Evolutionary conservation across 805 yeast species (phyloP), one percentile per base, ranked within the genome.

Genomic region (Wilhelminamyces savonicus): DNA sequence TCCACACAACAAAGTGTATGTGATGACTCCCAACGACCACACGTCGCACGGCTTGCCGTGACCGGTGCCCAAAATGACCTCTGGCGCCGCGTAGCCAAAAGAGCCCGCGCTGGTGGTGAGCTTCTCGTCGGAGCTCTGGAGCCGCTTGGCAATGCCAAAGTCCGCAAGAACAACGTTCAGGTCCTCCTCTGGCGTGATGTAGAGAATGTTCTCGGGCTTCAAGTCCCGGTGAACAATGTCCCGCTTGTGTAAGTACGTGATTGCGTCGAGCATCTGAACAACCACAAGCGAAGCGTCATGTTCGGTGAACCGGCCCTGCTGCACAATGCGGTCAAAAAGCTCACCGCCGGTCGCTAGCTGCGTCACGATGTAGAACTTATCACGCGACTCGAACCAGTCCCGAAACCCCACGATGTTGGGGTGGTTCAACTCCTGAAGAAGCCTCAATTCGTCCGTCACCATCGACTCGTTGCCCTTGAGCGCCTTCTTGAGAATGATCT

Each of bases 301-400:
- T 54, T 90, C 98, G 4, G 95, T 84, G 56, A 86, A 90, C 32
- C 78, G 71, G 10, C 97, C 96, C 46, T 78, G 66, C 28, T 75
- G 64, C 23, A 87, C 71, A 39, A 90, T 86, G 31, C 97, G 64
- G 39, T 88, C 96, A 50, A 90, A 90, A 34, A 90, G 62, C 55
- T 90, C 98, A 29, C 98, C 98, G 18, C 98, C 98, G 2, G 87
- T 81, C 15, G 97, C 97, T 48, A 90, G 65, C 54, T 90, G 95
- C 2, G 97, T 90, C 13, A 86, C 96, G 35, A 90, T 81, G 51
- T 85, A 90, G 56, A 84, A 87, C 61, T 90, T 90, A 46, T 87
- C 95, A 54, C 75, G 82, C 17, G 86, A 75, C 61, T 90, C 97
- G 52, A 90, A 90, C 90, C 95, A 90, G 53, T 87, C 96, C 30